Conservation (phyloP, 495 filamentous ascomycete species). For the Daldinia decipiens region DNA sequence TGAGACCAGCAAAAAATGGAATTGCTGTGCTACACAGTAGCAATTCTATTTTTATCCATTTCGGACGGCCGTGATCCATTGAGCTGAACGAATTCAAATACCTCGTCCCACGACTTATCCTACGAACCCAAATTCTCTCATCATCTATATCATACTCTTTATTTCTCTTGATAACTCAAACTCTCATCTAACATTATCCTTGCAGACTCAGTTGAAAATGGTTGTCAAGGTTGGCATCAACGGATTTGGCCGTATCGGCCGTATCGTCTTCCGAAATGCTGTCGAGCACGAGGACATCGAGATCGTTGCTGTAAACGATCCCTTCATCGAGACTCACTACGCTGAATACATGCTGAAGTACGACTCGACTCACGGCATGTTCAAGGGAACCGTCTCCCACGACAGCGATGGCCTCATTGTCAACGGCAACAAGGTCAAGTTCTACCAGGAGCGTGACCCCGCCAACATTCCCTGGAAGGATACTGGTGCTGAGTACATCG, state of each 20-base stretch:
- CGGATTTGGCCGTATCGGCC: constrained; percentile 99
- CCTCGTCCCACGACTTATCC: constrained; percentile 15
- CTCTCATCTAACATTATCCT: constrained; percentile 28
- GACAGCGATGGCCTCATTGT: constrained; percentile 80
- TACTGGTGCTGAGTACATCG: constrained; percentile 91
- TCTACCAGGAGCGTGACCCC: constrained; percentile 95
- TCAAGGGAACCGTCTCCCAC: constrained; percentile 88
- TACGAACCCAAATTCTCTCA: neutral
- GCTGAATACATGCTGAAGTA: constrained; percentile 99
- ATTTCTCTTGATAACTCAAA: constrained; percentile 9
- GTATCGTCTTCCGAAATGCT: constrained; percentile 84
- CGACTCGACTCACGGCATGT: constrained; percentile 94
- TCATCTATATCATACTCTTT: neutral
- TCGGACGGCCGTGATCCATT: constrained; percentile 5
- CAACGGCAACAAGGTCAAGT: constrained; percentile 95
- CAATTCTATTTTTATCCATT: neutral
- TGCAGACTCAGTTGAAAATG: constrained; percentile 53
- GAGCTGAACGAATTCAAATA: constrained; percentile 34
- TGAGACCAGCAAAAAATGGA: constrained; percentile 16
- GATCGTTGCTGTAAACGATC: constrained; percentile 97
- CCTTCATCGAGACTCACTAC: constrained; percentile 98
- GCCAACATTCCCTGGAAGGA: constrained; percentile 89
- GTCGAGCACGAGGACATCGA: constrained; percentile 85
- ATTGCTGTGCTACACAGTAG: constrained; percentile 10
- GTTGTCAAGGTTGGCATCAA: constrained; percentile 89